These are phyloP conservation scores for Withania somnifera DNA, from an alignment of 305 asterid genomes.

Conservation along the genomic window DNA sequence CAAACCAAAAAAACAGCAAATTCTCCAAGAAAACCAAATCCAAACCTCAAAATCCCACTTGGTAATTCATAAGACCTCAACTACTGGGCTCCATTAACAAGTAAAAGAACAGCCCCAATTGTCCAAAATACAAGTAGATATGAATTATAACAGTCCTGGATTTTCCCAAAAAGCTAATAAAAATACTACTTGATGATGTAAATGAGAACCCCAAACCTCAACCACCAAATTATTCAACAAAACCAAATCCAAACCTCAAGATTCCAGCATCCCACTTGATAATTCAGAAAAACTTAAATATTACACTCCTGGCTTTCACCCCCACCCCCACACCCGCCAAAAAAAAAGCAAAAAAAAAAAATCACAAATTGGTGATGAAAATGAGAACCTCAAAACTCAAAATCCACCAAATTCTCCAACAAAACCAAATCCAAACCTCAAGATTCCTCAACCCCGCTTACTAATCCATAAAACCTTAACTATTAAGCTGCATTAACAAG, in stretches of 20 bases:
- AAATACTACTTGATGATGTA: neutral
- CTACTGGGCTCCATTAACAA: too few species aligned
- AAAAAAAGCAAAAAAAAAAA: neutral
- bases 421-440: neutral
- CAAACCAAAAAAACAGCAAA: neutral
- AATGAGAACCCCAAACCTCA: neutral
- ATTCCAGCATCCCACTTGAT: neutral
- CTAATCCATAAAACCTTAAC: neutral
- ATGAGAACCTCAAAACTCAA: neutral
- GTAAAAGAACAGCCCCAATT: neutral
- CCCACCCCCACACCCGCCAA: too few species aligned
- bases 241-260: neutral
- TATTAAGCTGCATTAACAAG: neutral
- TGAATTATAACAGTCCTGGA: too few species aligned
- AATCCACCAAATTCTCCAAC: neutral
- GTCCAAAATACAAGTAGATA: neutral
- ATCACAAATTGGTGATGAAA: neutral
- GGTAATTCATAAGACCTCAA: neutral
- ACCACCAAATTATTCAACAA: neutral
- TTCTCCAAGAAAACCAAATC: neutral
- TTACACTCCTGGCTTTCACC: neutral
- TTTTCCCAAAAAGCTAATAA: neutral
- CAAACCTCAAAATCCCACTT: neutral
- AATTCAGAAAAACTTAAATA: neutral
- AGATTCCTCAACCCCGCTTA: neutral